phyloP scores from a whole-genome alignment of 192 early-diverging fungal species.

The Coemansia javaensis region DNA sequence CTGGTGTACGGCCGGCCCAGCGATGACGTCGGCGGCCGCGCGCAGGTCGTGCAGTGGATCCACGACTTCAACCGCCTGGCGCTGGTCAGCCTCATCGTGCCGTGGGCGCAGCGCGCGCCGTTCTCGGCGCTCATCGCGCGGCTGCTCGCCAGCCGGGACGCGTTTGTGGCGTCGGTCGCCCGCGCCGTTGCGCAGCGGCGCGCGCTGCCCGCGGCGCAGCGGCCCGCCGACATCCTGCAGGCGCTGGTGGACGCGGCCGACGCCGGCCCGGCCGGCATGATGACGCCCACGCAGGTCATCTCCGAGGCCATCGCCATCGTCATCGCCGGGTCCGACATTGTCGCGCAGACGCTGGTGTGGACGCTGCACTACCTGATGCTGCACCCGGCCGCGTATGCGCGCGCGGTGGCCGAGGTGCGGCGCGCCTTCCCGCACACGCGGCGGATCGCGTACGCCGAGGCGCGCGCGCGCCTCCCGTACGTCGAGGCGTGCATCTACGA shows the following conservation, averaged over 20 bases:
- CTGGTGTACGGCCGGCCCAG: conserved; percentile 24
- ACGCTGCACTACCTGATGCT: conserved; percentile 23
- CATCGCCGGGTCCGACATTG: conserved; percentile 32
- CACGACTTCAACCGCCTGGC: conserved; percentile 7
- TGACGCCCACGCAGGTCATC: conserved; percentile 17
- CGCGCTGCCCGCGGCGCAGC: neutral
- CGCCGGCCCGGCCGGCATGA: conserved; percentile 12
- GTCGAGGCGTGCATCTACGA: conserved; percentile 37
- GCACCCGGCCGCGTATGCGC: conserved; percentile 5
- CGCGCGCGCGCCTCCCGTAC: conserved; percentile 15
- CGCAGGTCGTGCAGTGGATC: conserved; percentile 16
- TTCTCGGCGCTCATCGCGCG: neutral
- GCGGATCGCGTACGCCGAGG: conserved; percentile 14
- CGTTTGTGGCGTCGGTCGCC: conserved; percentile 4
- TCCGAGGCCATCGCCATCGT: conserved; percentile 18
- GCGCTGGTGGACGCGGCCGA: conserved; percentile 24
- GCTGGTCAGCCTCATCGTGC: neutral
- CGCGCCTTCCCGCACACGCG: conserved; percentile 8
- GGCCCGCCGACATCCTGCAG: conserved; percentile 28
- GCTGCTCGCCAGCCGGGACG: conserved; percentile 7
- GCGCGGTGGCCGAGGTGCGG: conserved; percentile 17
- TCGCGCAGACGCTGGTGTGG: conserved; percentile 25
- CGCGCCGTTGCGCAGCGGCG: neutral
- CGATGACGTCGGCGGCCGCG: conserved; percentile 2
- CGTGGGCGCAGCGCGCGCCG: neutral